phyloP scores from a whole-genome alignment of 2,329 filamentous ascomycete species.

The Calonectria fujianensis region DNA sequence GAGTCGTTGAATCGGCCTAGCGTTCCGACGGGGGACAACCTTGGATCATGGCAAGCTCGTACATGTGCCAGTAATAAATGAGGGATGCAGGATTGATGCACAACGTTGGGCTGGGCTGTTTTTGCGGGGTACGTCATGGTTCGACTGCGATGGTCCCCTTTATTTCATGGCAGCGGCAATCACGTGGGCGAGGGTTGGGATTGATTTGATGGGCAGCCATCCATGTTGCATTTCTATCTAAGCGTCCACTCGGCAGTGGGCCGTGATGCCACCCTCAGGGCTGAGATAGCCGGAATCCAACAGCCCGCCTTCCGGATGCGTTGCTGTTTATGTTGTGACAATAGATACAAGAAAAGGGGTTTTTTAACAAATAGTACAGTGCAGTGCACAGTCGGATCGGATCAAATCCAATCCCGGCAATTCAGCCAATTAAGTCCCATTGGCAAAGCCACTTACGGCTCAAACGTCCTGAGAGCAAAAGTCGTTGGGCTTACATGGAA shows the following conservation, averaged over 20 bases:
- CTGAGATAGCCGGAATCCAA: background rate
- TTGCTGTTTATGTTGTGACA: background rate
- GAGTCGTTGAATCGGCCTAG: background rate
- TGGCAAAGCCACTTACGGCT: background rate
- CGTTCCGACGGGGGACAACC: background rate
- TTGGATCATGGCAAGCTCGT: background rate
- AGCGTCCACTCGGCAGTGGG: background rate
- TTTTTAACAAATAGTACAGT: background rate
- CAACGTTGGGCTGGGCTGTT: background rate
- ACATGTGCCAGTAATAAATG: conserved; percentile 20
- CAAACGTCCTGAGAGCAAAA: conserved; percentile 3
- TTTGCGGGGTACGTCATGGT: conserved; percentile 15
- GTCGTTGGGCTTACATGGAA: background rate
- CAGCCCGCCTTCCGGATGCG: background rate
- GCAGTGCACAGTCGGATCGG: background rate
- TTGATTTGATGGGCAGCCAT: background rate
- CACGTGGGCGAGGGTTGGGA: background rate
- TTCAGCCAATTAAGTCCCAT: background rate
- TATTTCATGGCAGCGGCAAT: background rate
- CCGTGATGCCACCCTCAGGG: no score
- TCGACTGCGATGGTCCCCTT: background rate
- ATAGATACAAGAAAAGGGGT: background rate
- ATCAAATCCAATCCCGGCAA: background rate
- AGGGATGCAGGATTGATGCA: background rate
- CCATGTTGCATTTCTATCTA: background rate